These are phyloP conservation scores for Vishniacozyma victoriae DNA, from an alignment of 768 basidiomycete species.

Conservation along the genomic window DNA sequence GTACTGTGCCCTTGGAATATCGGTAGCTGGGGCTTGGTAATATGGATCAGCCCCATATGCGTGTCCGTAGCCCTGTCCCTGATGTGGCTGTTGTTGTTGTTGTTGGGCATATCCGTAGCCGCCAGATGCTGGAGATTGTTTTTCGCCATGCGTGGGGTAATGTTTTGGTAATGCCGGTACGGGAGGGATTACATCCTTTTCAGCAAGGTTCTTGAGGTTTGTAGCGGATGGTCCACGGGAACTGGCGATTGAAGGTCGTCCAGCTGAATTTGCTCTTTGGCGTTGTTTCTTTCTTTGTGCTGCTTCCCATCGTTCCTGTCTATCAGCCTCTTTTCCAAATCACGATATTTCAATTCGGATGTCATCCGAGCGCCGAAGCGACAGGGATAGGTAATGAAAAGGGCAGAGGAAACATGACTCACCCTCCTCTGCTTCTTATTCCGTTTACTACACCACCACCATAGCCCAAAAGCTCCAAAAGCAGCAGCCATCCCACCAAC, in stretches of 20 bases:
- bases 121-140: conserved; percentile 4
- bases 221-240: conserved; percentile 7
- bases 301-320: conserved; percentile 11
- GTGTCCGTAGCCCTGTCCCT: neutral
- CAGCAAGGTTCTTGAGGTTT: conserved; percentile 12
- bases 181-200: conserved; percentile 21
- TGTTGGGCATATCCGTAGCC: conserved; percentile 15
- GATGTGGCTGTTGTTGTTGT: conserved; percentile 10
- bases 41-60: neutral
- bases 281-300: conserved; percentile 9
- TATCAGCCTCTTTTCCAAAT: neutral
- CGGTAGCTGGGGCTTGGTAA: no score
- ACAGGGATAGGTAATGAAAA: neutral
- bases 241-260: conserved; percentile 13
- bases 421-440: conserved; percentile 20
- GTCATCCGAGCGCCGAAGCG: neutral
- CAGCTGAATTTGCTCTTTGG: conserved; percentile 1
- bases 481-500: conserved; percentile 37
- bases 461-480: conserved; percentile 15
- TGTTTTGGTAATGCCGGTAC: conserved; percentile 16
- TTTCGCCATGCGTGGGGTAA: neutral
- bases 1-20: no score
- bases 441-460: conserved; percentile 16
- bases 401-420: no score
- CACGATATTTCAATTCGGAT: neutral